Evolutionary conservation across 139 green algal genomes (phyloP).

Genomic region (Chlamydomonas applanata): DNA sequence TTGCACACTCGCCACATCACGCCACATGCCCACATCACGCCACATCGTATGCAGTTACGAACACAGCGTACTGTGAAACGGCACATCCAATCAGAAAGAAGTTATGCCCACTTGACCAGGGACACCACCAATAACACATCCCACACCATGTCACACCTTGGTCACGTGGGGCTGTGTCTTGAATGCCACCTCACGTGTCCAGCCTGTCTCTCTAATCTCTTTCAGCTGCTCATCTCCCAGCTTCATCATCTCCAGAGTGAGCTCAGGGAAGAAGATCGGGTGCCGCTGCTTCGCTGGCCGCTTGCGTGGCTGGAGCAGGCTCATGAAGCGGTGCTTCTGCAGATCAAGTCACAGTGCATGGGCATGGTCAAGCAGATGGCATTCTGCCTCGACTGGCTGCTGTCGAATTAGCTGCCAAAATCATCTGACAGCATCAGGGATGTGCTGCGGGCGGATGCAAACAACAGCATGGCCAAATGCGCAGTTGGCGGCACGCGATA

Average conservation of each 20-base stretch:
- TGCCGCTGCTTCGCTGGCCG: conserved; percentile 18
- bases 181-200: conserved; percentile 71
- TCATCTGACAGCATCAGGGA: too few species aligned
- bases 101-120: too few species aligned
- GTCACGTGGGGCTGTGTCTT: conserved; percentile 70
- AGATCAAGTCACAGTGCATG: background rate
- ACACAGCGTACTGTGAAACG: too few species aligned
- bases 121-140: background rate
- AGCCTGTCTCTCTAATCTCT: conserved; percentile 67
- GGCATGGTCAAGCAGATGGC: background rate
- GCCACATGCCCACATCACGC: too few species aligned
- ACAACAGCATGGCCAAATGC: too few species aligned
- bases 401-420: too few species aligned
- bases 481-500: too few species aligned
- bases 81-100: too few species aligned
- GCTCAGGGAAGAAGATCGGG: conserved; percentile 41
- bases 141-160: too few species aligned
- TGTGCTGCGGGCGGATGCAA: too few species aligned
- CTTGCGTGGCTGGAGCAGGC: background rate
- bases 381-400: too few species aligned
- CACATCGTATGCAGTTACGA: conserved; percentile 5
- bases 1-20: background rate
- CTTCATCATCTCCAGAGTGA: conserved; percentile 58
- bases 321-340: conserved; percentile 19
- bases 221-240: conserved; percentile 50